These are phyloP conservation scores for Fraxinus velutina DNA, from an alignment of 305 asterid genomes.

Conservation along the genomic window DNA sequence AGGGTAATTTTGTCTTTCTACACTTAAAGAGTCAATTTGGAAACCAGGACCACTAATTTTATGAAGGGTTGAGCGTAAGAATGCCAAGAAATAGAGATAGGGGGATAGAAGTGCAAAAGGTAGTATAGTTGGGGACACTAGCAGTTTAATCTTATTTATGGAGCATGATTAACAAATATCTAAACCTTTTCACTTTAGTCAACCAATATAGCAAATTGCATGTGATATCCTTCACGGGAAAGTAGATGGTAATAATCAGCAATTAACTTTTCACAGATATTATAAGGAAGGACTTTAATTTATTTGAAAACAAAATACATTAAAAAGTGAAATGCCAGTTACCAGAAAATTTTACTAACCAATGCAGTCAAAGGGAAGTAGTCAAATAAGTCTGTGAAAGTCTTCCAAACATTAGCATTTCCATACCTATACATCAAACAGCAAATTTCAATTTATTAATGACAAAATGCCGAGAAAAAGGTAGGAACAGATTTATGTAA, in stretches of 20 bases:
- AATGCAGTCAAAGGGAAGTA: conserved; percentile 92
- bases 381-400: conserved; percentile 90
- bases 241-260: not conserved
- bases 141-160: not conserved
- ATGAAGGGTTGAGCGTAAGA: not conserved
- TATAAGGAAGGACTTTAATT: not conserved
- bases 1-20: not conserved
- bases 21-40: not conserved
- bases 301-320: not conserved
- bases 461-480: not conserved
- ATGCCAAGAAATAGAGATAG: not conserved
- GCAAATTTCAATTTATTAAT: conserved; percentile 9
- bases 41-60: not conserved
- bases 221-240: not conserved
- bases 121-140: not conserved
- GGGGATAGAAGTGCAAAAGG: not conserved
- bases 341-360: conserved; percentile 49
- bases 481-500: not conserved
- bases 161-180: not conserved
- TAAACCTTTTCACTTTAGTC: not conserved
- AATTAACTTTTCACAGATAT: conserved; percentile 7
- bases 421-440: conserved; percentile 62
- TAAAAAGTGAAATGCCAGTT: not conserved
- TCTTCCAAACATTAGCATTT: conserved; percentile 96
- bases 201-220: not conserved